Conservation (phyloP, 768 basidiomycete genomes). For the Panaeolus papilionaceus region DNA sequence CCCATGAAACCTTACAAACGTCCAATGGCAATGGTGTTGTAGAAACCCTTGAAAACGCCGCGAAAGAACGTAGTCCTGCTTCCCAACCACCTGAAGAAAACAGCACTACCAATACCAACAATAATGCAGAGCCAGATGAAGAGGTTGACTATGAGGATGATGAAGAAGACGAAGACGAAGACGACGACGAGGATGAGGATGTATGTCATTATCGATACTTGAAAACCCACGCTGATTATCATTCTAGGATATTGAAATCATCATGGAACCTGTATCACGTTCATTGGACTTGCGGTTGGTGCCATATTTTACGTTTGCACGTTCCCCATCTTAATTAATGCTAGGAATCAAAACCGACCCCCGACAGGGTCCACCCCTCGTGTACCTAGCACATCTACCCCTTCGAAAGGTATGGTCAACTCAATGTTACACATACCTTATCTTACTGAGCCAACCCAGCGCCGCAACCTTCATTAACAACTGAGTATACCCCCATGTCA, state of each 20-base stretch:
- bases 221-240: background rate
- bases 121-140: conserved; percentile 37
- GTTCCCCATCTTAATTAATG: background rate
- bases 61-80: conserved; percentile 18
- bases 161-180: conserved; percentile 37
- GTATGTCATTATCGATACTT: conserved; percentile 28
- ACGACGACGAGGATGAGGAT: conserved; percentile 52
- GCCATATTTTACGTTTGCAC: conserved; percentile 7
- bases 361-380: conserved; percentile 14
- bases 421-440: conserved; percentile 33
- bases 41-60: conserved; percentile 55
- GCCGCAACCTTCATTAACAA: conserved; percentile 69
- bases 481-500: conserved; percentile 81
- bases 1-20: conserved; percentile 48
- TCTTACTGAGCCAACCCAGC: conserved; percentile 31
- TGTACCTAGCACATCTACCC: conserved; percentile 29
- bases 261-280: conserved; percentile 79
- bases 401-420: conserved; percentile 29
- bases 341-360: conserved; percentile 31
- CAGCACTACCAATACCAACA: conserved; percentile 28
- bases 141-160: conserved; percentile 48
- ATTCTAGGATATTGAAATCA: conserved; percentile 84
- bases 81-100: conserved; percentile 14
- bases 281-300: conserved; percentile 78
- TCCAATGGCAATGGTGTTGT: conserved; percentile 50